Evolutionary conservation across 2,329 filamentous ascomycete species (phyloP).

Genomic region (Karstenula rhodostoma): DNA sequence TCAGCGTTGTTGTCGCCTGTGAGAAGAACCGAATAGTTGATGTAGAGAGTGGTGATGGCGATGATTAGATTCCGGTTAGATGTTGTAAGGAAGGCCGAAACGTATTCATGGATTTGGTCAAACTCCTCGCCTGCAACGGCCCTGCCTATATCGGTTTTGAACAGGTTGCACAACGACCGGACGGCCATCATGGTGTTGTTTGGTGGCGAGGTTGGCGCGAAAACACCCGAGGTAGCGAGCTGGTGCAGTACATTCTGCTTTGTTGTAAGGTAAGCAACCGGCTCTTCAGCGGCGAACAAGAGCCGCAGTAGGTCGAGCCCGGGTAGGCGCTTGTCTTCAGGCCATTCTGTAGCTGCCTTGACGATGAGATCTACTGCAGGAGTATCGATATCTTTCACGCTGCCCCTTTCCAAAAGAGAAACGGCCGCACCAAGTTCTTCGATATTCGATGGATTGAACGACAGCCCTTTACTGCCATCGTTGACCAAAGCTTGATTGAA

Average conservation of each 20-base stretch:
- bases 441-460: slow-evolving; percentile 77
- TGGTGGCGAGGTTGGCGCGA: slow-evolving; percentile 66
- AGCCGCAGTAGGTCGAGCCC: slow-evolving; percentile 89
- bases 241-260: slow-evolving; percentile 66
- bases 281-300: slow-evolving; percentile 71
- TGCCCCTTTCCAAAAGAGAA: slow-evolving; percentile 66
- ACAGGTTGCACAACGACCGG: slow-evolving; percentile 83
- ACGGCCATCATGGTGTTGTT: slow-evolving; percentile 91
- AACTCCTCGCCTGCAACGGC: slow-evolving; percentile 63
- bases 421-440: slow-evolving; percentile 68
- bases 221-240: slow-evolving; percentile 66
- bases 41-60: slow-evolving; percentile 79
- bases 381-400: slow-evolving; percentile 50
- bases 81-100: slow-evolving; percentile 66
- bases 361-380: slow-evolving; percentile 70
- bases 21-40: slow-evolving; percentile 84
- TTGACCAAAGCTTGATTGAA: slow-evolving; percentile 77
- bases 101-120: slow-evolving; percentile 67
- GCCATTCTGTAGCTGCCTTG: slow-evolving; percentile 80
- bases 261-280: slow-evolving; percentile 66
- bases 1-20: slow-evolving; percentile 58
- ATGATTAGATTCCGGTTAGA: slow-evolving; percentile 82
- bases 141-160: slow-evolving; percentile 76
- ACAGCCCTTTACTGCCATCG: slow-evolving; percentile 74
- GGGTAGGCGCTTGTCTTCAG: slow-evolving; percentile 79